Base-by-base conservation (phyloP, 257 asterid species). In the Penstemon barbatus region DNA sequence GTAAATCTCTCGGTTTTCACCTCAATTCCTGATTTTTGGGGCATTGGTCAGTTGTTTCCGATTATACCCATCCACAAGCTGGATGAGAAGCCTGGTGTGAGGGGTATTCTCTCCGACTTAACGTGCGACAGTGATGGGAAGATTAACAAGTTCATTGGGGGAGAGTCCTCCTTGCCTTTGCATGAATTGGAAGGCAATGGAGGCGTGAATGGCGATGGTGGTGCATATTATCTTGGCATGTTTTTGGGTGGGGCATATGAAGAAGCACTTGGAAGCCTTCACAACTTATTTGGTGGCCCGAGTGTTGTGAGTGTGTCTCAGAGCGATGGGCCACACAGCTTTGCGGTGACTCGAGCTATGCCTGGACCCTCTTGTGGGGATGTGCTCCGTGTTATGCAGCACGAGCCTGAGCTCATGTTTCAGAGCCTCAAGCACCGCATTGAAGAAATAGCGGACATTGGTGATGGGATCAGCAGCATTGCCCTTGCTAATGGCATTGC, bases 1-100 rank as follows among this genome's bases (percentile, higher is more conserved):
- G 91, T 87, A 18, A 91, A 94, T 62, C 66, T 94, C 0, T 94
- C 99, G 0, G 63, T 94, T 69, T 94, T 94, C 84, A 91, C 99
- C 52, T 94, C 99, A 2, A 82, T 94, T 63, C 99, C 97, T 12
- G 99, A 94, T 79, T 91, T 94, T 64, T 94, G 99, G 99, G 99
- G 88, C 12, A 83, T 94, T 6, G 85, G 75, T 19, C 97, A 94
- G 88, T 69, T 94, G 55, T 94, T 94, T 33, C 99, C 99, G 0
- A 84, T 94, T 8, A 69, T 94, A 46, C 99, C 99, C 3, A 91
- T 94, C 71, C 97, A 94, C 78, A 82, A 86, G 71, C 89, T 85
- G 3, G 87, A 87, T 4, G 97, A 94, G 39, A 84, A 69, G 80
- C 99, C 99, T 12, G 61, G 62, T 8, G 78, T 75, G 37, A 75